Evolutionary conservation across 345 rosid genomes (phyloP), one percentile per base, ranked within the genome.

Genomic region (Melaleuca alternifolia): DNA sequence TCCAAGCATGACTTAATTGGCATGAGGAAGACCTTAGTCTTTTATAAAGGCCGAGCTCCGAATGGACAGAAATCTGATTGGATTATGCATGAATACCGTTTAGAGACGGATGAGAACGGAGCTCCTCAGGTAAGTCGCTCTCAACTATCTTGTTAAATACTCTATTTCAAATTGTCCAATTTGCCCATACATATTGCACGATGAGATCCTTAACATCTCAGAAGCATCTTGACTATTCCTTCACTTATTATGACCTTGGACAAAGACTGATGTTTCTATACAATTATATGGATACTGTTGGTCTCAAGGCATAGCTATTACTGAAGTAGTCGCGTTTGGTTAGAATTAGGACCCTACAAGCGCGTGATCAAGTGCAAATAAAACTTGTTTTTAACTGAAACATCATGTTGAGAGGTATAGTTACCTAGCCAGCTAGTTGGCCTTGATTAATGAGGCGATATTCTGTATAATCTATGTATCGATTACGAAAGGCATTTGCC

Each of bases 31-130:
- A 97, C 99, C 77, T 89, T 97, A 62, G 99, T 97, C 37, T 97
- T 95, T 84, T 96, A 97, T 87, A 92, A 93, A 91, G 99, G 99
- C 11, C 91, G 99, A 59, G 99, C 99, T 44, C 99, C 99, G 0
- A 96, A 96, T 89, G 99, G 99, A 51, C 98, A 93, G 51, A 97
- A 96, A 77, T 97, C 98, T 0, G 99, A 97, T 65, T 97, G 98
- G 98, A 96, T 97, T 85, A 96, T 97, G 99, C 99, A 97, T 15
- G 99, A 97, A 54, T 97, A 97, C 86, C 96, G 99, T 75, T 96
- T 97, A 18, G 99, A 97, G 90, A 94, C 98, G 0, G 96, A 97
- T 87, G 99, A 97, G 91, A 96, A 95, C 87, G 98, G 96, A 57
- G 87, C 97, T 84, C 95, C 98, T 53, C 99, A 95, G 91, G 94